Percentiles rank a stretch among this genome's conserved stretches.
phyloP scores from a whole-genome alignment of 2,329 filamentous ascomycete genomes.

The Trichophyton mentagrophytes region DNA sequence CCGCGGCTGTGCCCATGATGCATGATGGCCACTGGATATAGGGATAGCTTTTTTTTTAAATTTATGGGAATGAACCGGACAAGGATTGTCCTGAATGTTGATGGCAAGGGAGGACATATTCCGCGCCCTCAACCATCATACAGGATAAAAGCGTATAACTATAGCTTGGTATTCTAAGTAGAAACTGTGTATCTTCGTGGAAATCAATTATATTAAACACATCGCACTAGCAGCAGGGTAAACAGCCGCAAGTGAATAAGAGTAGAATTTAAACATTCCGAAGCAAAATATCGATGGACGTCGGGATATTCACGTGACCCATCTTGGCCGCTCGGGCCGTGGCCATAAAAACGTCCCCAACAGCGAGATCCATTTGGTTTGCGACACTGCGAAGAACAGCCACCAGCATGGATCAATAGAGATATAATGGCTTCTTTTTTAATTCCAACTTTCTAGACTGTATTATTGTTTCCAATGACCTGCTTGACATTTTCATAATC shows the following conservation, averaged over 20 bases:
- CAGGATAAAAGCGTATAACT: background rate
- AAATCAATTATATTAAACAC: too few species aligned
- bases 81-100: conserved; percentile 47
- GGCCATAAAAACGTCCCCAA: background rate
- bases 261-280: background rate
- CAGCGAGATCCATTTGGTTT: background rate
- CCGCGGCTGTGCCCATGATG: conserved; percentile 58
- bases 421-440: background rate
- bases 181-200: background rate
- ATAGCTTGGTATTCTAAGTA: background rate
- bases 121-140: background rate
- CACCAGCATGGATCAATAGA: background rate
- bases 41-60: conserved; percentile 31
- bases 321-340: background rate
- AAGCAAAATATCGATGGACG: background rate
- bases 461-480: background rate
- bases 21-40: conserved; percentile 55
- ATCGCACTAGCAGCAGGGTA: too few species aligned
- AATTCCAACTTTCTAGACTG: background rate
- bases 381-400: background rate
- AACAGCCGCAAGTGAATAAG: background rate
- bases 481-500: background rate
- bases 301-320: background rate
- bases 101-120: conserved; percentile 42
- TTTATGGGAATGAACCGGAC: conserved; percentile 41